These are phyloP conservation scores for Fusarium sp. DNA, from an alignment of 2,329 filamentous ascomycete species.

Conservation along the genomic window DNA sequence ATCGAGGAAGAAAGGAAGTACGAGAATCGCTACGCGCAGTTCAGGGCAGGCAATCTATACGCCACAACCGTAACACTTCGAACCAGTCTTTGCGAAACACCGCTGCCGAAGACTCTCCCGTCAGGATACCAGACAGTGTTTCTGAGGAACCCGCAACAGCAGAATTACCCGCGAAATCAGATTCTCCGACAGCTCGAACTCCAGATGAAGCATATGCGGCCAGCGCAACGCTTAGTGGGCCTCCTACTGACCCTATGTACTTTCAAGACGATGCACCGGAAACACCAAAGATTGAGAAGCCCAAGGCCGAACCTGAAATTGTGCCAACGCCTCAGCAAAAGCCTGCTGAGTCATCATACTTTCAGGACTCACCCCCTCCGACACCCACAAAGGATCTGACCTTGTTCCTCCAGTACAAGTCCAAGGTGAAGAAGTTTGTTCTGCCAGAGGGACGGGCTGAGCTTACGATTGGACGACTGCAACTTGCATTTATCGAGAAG, in stretches of 20 bases:
- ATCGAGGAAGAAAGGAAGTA: slow-evolving; percentile 81
- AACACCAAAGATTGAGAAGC: slow-evolving; percentile 37
- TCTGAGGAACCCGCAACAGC: slow-evolving; percentile 67
- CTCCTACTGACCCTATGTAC: slow-evolving; percentile 63
- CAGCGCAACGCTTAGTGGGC: slow-evolving; percentile 71
- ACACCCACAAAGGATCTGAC: slow-evolving; percentile 86
- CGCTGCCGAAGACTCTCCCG: slow-evolving; percentile 70
- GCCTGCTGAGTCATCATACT: slow-evolving; percentile 60
- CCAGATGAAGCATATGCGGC: slow-evolving; percentile 74
- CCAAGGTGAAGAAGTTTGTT: slow-evolving; percentile 96
- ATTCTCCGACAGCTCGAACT: slow-evolving; percentile 64
- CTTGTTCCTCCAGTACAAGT: slow-evolving; percentile 95
- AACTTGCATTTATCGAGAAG: slow-evolving; percentile 98
- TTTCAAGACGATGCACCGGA: slow-evolving; percentile 33
- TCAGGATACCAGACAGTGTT: slow-evolving; percentile 70
- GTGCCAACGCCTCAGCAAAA: slow-evolving; percentile 60
- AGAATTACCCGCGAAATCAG: slow-evolving; percentile 43
- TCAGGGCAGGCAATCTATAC: slow-evolving; percentile 65
- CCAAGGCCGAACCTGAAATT: slow-evolving; percentile 43
- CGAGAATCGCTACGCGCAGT: slow-evolving; percentile 84
- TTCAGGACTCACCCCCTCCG: slow-evolving; percentile 73
- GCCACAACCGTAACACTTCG: slow-evolving; percentile 64
- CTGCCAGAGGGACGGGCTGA: slow-evolving; percentile 86
- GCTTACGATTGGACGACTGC: slow-evolving; percentile 86
- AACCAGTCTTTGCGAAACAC: slow-evolving; percentile 57